Conservation (phyloP, 805 yeast genomes). For the Diddensiella caesifluorescens region DNA sequence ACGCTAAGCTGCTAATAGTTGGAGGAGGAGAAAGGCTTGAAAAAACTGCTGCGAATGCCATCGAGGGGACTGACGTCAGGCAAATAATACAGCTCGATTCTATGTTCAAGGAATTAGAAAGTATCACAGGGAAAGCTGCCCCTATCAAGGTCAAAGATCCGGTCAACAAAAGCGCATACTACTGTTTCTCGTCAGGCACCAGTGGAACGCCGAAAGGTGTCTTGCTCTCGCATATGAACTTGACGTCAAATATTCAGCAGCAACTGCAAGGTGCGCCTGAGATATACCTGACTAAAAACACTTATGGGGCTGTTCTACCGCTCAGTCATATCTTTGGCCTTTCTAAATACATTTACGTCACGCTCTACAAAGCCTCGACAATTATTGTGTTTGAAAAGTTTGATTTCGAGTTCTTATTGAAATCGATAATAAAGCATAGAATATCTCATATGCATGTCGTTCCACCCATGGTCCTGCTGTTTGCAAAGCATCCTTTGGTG, state of each 20-base stretch:
- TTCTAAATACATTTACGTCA: slow-evolving; percentile 70
- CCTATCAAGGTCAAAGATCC: neutral
- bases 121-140: neutral
- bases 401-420: slow-evolving; percentile 31
- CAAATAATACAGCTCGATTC: slow-evolving; percentile 2
- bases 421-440: slow-evolving; percentile 26
- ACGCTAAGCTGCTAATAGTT: slow-evolving; percentile 22
- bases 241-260: slow-evolving; percentile 35
- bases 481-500: slow-evolving; percentile 42
- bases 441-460: slow-evolving; percentile 40
- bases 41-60: slow-evolving; percentile 10
- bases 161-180: slow-evolving; percentile 23
- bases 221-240: slow-evolving; percentile 54
- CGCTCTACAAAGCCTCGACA: slow-evolving; percentile 37
- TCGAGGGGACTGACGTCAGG: neutral
- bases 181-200: slow-evolving; percentile 33
- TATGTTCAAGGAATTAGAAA: slow-evolving; percentile 2
- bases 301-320: slow-evolving; percentile 16
- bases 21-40: slow-evolving; percentile 15
- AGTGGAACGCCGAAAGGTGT: slow-evolving; percentile 76
- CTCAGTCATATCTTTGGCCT: slow-evolving; percentile 44
- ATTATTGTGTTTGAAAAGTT: slow-evolving; percentile 30
- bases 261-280: slow-evolving; percentile 13
- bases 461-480: slow-evolving; percentile 40
- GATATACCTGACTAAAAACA: slow-evolving; percentile 2